These are phyloP conservation scores for Russula brevipes DNA, from an alignment of 768 basidiomycete genomes.

Conservation along the genomic window DNA sequence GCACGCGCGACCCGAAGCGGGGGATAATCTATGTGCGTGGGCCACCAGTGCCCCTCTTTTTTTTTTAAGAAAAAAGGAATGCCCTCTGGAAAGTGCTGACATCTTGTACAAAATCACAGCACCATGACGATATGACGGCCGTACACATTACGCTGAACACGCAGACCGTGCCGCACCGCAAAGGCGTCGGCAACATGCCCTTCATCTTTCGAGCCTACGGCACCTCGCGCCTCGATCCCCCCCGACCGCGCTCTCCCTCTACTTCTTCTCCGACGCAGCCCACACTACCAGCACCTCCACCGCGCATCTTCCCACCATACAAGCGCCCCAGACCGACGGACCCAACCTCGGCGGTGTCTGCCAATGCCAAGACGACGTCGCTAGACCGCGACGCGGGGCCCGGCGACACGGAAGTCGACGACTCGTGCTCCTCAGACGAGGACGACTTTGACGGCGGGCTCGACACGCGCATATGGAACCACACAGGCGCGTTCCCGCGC, in stretches of 20 bases:
- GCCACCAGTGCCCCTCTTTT: too few species aligned
- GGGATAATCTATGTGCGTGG: slow-evolving; percentile 61
- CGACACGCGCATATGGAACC: slow-evolving; percentile 31
- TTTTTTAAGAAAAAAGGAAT: not conserved
- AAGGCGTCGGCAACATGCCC: slow-evolving; percentile 57
- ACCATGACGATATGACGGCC: slow-evolving; percentile 46
- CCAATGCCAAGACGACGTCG: not conserved
- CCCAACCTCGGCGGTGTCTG: not conserved
- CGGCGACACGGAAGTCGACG: slow-evolving; percentile 18
- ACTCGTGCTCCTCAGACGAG: slow-evolving; percentile 14
- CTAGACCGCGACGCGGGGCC: not conserved
- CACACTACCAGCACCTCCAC: not conserved
- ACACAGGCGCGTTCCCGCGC: slow-evolving; percentile 26
- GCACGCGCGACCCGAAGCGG: slow-evolving; percentile 36
- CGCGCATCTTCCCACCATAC: slow-evolving; percentile 19
- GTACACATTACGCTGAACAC: slow-evolving; percentile 64
- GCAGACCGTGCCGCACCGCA: slow-evolving; percentile 45
- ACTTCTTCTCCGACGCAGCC: not conserved
- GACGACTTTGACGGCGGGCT: slow-evolving; percentile 24
- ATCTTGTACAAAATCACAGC: slow-evolving; percentile 33
- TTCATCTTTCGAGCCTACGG: slow-evolving; percentile 50
- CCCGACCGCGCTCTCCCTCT: not conserved
- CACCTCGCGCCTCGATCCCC: slow-evolving; percentile 22
- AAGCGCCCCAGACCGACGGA: not conserved
- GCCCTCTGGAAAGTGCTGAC: not conserved